Conservation (phyloP, 305 asterid genomes). For the Fraxinus latifolia region DNA sequence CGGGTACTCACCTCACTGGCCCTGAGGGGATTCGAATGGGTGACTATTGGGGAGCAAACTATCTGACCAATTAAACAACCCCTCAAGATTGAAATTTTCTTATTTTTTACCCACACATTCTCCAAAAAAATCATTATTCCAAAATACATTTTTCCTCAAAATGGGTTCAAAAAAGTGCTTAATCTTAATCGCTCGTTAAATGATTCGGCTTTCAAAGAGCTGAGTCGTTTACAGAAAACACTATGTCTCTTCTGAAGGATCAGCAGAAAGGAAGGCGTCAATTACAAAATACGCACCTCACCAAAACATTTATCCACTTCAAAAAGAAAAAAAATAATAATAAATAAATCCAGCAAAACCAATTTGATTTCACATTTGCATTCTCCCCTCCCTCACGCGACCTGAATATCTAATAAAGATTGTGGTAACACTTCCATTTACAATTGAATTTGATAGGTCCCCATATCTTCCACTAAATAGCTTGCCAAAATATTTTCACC, state of each 20-base stretch:
- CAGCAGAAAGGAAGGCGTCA: background rate
- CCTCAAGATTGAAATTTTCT: too few relatives aligned
- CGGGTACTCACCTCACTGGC: too few relatives aligned
- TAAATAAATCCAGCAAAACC: background rate
- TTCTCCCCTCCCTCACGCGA: background rate
- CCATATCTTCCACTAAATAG: background rate
- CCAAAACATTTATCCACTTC: background rate
- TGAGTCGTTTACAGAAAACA: too few relatives aligned
- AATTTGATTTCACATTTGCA: background rate
- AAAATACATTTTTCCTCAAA: too few relatives aligned
- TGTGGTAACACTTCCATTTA: background rate
- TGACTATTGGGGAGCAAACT: too few relatives aligned
- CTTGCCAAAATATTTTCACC: background rate
- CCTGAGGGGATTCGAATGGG: too few relatives aligned
- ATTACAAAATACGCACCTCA: background rate
- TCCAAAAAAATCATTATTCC: too few relatives aligned
- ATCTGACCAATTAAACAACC: too few relatives aligned
- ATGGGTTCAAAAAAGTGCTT: background rate
- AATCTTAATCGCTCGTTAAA: background rate
- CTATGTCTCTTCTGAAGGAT: background rate
- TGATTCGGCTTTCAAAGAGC: background rate
- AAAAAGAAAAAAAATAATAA: background rate
- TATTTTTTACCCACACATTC: too few relatives aligned
- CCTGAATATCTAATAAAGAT: background rate
- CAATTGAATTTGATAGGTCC: background rate